Evolutionary conservation across 2,329 filamentous ascomycete genomes (phyloP).

Genomic region (Curvularia lunata): DNA sequence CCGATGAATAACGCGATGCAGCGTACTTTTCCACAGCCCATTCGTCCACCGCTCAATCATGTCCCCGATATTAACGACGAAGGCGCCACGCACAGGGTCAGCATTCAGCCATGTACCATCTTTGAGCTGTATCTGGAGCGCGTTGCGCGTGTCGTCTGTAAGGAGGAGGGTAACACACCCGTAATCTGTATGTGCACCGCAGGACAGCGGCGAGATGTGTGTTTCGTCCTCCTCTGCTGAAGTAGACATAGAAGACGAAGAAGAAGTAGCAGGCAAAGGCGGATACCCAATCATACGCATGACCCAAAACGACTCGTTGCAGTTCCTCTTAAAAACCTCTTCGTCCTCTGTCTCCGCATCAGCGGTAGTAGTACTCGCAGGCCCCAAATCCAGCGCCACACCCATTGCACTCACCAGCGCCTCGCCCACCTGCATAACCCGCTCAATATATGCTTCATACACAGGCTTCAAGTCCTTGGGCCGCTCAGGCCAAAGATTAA

Average conservation of each 20-base stretch:
- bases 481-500: slow-evolving; percentile 53
- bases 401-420: slow-evolving; percentile 50
- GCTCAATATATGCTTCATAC: slow-evolving; percentile 44
- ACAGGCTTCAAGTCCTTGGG: slow-evolving; percentile 35
- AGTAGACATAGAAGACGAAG: background rate
- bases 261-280: slow-evolving; percentile 25
- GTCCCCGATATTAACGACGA: slow-evolving; percentile 59
- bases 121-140: slow-evolving; percentile 53
- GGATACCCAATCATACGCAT: slow-evolving; percentile 52
- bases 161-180: slow-evolving; percentile 57
- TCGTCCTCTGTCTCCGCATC: slow-evolving; percentile 25
- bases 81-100: slow-evolving; percentile 53
- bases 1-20: slow-evolving; percentile 55
- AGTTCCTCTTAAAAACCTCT: slow-evolving; percentile 43
- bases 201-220: slow-evolving; percentile 44
- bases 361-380: background rate
- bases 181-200: slow-evolving; percentile 55
- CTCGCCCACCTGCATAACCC: slow-evolving; percentile 39
- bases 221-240: slow-evolving; percentile 1
- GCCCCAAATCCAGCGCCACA: slow-evolving; percentile 42
- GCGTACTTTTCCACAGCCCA: slow-evolving; percentile 52
- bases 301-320: slow-evolving; percentile 48
- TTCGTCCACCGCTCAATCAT: slow-evolving; percentile 57
- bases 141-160: slow-evolving; percentile 52
- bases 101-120: slow-evolving; percentile 55